These are phyloP conservation scores for Cichorium intybus DNA, from an alignment of 140 eudicot species.

Conservation along the genomic window DNA sequence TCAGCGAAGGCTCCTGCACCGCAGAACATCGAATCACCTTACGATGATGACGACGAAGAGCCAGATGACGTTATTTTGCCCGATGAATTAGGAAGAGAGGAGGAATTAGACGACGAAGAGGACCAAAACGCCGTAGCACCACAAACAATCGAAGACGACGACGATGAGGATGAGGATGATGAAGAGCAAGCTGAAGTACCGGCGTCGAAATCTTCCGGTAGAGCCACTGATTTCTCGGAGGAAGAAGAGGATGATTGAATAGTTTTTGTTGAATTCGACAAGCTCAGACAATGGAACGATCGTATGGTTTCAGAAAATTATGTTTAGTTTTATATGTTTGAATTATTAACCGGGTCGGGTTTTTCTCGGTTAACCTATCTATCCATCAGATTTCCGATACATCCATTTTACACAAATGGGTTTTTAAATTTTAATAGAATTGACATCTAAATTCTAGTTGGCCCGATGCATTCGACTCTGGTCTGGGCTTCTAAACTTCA, in stretches of 20 bases:
- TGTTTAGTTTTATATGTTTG: constrained; percentile 3
- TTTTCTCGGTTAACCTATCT: constrained; percentile 17
- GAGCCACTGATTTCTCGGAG: constrained; percentile 24
- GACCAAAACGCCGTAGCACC: constrained; percentile 11
- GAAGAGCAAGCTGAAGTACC: constrained; percentile 16
- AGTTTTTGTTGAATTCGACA: background rate
- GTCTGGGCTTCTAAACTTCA: background rate
- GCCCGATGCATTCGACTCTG: background rate
- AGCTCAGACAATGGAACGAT: background rate
- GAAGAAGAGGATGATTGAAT: constrained; percentile 34
- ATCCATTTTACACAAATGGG: constrained; percentile 7
- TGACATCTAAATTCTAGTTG: background rate
- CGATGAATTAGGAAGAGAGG: constrained; percentile 24
- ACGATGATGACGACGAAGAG: constrained; percentile 22
- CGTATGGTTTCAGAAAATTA: background rate
- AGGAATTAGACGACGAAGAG: constrained; percentile 12
- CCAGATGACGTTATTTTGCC: constrained; percentile 21
- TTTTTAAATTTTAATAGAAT: background rate
- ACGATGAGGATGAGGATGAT: constrained; percentile 21
- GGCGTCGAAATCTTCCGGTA: constrained; percentile 3
- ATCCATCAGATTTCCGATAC: constrained; percentile 1
- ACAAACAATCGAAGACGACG: constrained; percentile 26
- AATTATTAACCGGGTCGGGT: constrained; percentile 18
- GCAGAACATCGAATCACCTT: constrained; percentile 25
- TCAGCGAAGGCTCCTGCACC: constrained; percentile 25